These are phyloP conservation scores for Cadophora malorum DNA, from an alignment of 2,329 filamentous ascomycete species.

Conservation along the genomic window DNA sequence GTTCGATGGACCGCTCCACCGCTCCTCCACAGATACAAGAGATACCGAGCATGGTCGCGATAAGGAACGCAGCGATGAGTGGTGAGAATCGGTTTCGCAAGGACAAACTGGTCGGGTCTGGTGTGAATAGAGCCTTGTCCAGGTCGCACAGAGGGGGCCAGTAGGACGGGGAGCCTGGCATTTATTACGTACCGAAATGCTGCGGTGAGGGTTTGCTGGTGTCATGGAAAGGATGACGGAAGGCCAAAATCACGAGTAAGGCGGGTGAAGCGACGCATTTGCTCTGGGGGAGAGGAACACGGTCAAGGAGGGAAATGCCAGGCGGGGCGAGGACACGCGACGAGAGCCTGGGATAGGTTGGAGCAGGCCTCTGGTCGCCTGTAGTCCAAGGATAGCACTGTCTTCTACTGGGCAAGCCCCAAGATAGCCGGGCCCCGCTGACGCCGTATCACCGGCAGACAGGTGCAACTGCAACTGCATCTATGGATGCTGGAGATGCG, in stretches of 20 bases:
- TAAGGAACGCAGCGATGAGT: slow-evolving; percentile 31
- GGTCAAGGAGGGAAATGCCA: background rate
- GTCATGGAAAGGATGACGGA: slow-evolving; percentile 35
- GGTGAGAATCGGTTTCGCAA: slow-evolving; percentile 17
- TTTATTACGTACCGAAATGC: slow-evolving; percentile 41
- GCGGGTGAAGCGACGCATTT: background rate
- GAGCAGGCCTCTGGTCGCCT: background rate
- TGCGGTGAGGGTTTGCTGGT: slow-evolving; percentile 38
- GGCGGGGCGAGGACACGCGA: background rate
- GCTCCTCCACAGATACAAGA: background rate
- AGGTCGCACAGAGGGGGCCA: slow-evolving; percentile 22
- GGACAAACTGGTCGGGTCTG: background rate
- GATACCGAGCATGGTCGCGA: slow-evolving; percentile 24
- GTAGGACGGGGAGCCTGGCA: slow-evolving; percentile 19
- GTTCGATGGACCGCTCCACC: slow-evolving; percentile 3
- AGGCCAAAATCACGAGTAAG: slow-evolving; percentile 20
- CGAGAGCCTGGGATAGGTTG: background rate
- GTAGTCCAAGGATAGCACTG: background rate
- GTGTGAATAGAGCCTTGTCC: slow-evolving; percentile 20
- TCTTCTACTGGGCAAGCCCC: background rate
- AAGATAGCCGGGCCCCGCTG: slow-evolving; percentile 3
- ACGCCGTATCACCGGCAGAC: slow-evolving; percentile 26
- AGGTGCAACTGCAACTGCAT: background rate
- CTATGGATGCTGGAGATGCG: slow-evolving; percentile 12
- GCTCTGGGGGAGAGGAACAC: background rate